Evolutionary conservation across 2,329 filamentous ascomycete genomes (phyloP).

Genomic region (Alternaria incomplexa): DNA sequence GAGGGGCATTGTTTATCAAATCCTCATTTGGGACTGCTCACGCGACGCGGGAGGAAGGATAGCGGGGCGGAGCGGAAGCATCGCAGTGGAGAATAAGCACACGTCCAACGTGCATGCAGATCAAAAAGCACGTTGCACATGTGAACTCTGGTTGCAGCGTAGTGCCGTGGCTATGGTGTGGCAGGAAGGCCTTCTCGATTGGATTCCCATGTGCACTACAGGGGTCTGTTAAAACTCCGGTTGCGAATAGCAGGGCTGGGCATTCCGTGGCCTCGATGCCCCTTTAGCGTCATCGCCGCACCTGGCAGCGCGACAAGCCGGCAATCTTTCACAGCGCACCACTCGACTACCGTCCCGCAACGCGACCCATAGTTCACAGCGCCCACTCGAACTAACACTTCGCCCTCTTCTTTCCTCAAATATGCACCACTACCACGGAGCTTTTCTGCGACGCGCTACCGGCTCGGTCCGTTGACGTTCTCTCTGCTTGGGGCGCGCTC

Average conservation of each 20-base stretch:
- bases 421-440: constrained; percentile 13
- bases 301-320: constrained; percentile 8
- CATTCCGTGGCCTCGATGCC: constrained; percentile 4
- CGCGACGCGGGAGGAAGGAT: constrained; percentile 1
- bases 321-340: constrained; percentile 3
- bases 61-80: constrained; percentile 4
- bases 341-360: not conserved
- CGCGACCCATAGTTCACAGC: not conserved
- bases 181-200: not conserved
- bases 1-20: not conserved
- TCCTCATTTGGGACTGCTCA: not conserved
- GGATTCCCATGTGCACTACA: not conserved
- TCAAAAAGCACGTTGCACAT: not conserved
- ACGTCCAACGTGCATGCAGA: constrained; percentile 4
- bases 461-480: constrained; percentile 31
- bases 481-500: constrained; percentile 7
- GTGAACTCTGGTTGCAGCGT: not conserved
- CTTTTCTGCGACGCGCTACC: constrained; percentile 21
- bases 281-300: constrained; percentile 5
- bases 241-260: constrained; percentile 1
- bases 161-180: not conserved
- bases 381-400: not conserved
- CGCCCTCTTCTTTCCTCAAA: not conserved
- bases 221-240: constrained; percentile 1
- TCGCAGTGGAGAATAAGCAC: not conserved